These are phyloP conservation scores for Panaeolus cyanescens DNA, from an alignment of 768 basidiomycete genomes.

Conservation along the genomic window DNA sequence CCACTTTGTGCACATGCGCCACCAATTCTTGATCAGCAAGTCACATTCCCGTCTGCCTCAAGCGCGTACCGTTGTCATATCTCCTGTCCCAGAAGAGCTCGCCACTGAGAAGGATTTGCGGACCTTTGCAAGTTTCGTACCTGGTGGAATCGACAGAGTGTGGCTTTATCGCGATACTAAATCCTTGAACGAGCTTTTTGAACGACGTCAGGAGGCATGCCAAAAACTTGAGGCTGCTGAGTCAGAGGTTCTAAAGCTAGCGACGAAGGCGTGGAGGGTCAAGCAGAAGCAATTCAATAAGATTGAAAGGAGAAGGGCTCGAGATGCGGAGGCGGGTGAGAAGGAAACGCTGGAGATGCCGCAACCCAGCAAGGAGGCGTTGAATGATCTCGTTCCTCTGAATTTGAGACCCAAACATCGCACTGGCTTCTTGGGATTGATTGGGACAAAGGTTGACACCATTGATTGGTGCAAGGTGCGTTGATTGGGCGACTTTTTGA, in stretches of 20 bases:
- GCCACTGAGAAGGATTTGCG: constrained; percentile 47
- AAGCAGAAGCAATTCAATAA: constrained; percentile 37
- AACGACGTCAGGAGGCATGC: constrained; percentile 46
- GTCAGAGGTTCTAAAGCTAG: constrained; percentile 45
- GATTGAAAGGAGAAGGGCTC: constrained; percentile 23
- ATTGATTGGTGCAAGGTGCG: constrained; percentile 60
- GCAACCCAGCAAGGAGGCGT: constrained; percentile 29
- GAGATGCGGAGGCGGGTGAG: constrained; percentile 26
- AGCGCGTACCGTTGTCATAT: constrained; percentile 70
- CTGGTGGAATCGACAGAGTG: constrained; percentile 67
- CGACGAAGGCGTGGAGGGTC: constrained; percentile 41
- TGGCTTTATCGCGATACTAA: constrained; percentile 66
- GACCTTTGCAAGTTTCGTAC: constrained; percentile 62
- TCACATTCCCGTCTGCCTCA: constrained; percentile 62
- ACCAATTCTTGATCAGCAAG: constrained; percentile 59
- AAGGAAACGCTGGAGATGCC: constrained; percentile 19
- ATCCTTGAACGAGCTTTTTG: constrained; percentile 42
- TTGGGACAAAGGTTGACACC: constrained; percentile 67
- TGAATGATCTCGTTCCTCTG: constrained; percentile 55
- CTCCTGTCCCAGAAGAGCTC: constrained; percentile 58
- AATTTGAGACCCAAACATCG: constrained; percentile 54
- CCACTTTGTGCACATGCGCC: constrained; percentile 56
- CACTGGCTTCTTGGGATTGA: constrained; percentile 47
- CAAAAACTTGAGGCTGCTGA: constrained; percentile 59
- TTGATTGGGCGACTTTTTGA: not conserved